Conservation (phyloP, 257 asterid genomes). For the Paulownia fortunei region DNA sequence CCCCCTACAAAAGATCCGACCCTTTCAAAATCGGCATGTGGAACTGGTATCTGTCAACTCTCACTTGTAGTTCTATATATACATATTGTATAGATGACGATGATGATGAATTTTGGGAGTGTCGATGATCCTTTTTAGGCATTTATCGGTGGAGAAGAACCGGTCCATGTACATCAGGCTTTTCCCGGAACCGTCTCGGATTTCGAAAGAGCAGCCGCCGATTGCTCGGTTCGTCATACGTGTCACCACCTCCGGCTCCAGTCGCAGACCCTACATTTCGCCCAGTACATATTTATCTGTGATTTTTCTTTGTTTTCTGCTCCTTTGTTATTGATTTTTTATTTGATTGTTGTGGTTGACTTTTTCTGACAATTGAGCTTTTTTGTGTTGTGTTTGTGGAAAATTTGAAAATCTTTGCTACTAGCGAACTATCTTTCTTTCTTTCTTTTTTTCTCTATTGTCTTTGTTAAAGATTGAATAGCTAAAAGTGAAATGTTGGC, state of each 20-base stretch:
- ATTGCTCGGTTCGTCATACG: slow-evolving; percentile 77
- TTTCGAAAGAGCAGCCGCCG: slow-evolving; percentile 88
- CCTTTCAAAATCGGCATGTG: slow-evolving; percentile 92
- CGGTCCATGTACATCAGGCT: slow-evolving; percentile 73
- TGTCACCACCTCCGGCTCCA: slow-evolving; percentile 63
- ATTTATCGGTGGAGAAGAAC: slow-evolving; percentile 65
- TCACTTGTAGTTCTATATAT: background rate
- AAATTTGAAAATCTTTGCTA: background rate
- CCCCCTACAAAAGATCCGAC: slow-evolving; percentile 84
- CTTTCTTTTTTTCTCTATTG: background rate
- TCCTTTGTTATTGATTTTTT: background rate
- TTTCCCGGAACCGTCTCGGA: slow-evolving; percentile 77
- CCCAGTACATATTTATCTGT: slow-evolving; percentile 53
- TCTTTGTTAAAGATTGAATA: background rate
- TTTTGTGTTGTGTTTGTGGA: background rate
- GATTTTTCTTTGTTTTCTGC: background rate
- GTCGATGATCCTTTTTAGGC: slow-evolving; percentile 45
- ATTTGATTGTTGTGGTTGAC: background rate
- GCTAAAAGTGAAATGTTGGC: background rate
- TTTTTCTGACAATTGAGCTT: slow-evolving; percentile 21
- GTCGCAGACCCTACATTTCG: slow-evolving; percentile 73
- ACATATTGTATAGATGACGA: background rate
- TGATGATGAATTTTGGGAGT: slow-evolving; percentile 10
- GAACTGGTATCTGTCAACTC: slow-evolving; percentile 68
- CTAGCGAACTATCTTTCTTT: background rate